Percentiles rank a stretch among this genome's conserved stretches.
These are phyloP conservation scores for Gardenia jasminoides DNA, from an alignment of 257 asterid genomes.

Conservation along the genomic window DNA sequence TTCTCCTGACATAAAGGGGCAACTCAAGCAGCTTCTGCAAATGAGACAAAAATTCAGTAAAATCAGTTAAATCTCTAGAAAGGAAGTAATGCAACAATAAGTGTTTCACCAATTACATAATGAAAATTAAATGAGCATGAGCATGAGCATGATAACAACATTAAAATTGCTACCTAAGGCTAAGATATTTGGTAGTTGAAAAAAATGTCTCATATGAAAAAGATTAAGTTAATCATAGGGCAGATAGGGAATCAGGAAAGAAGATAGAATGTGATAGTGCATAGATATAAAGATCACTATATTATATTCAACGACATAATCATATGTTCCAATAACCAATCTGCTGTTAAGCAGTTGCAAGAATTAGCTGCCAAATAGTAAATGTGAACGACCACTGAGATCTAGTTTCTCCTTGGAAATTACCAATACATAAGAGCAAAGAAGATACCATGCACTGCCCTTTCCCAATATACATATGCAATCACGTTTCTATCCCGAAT, in stretches of 20 bases:
- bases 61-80: conserved; percentile 9
- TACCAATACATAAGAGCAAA: background rate
- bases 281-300: background rate
- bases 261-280: background rate
- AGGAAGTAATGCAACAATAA: conserved; percentile 2
- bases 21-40: conserved; percentile 57
- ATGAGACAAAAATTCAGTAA: conserved; percentile 3
- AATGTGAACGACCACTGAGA: background rate
- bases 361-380: background rate
- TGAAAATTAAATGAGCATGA: background rate
- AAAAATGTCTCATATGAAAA: background rate
- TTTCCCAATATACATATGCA: background rate
- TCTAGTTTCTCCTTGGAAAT: background rate
- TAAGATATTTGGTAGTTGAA: background rate
- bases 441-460: background rate
- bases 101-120: background rate
- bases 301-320: background rate
- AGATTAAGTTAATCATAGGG: background rate
- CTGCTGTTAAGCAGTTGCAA: background rate
- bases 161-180: background rate
- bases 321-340: background rate
- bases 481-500: background rate
- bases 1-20: conserved; percentile 58
- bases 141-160: background rate
- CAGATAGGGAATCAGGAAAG: background rate